Percentiles rank a stretch among this genome's conserved stretches.
phyloP scores from a whole-genome alignment of 192 early-diverging fungal genomes.

The Backusella australiensis region DNA sequence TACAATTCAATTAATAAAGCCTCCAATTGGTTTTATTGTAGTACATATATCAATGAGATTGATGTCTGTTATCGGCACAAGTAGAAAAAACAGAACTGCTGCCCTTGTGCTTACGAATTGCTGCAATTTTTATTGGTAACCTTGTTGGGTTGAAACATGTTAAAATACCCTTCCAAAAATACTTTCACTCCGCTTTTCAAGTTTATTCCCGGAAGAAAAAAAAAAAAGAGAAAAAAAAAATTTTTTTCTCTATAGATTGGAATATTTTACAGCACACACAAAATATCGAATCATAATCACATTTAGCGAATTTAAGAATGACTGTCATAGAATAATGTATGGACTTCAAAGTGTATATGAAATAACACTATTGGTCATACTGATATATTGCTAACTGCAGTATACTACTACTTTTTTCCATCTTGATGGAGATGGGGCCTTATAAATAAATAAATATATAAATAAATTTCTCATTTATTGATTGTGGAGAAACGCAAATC shows the following conservation, averaged over 20 bases:
- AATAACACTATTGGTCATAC: too few relatives aligned
- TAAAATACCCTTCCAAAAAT: not conserved
- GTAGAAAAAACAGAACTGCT: not conserved
- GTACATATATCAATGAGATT: not conserved
- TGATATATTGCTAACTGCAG: too few relatives aligned
- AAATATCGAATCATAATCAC: not conserved
- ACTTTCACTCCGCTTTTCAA: not conserved
- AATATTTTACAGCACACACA: not conserved
- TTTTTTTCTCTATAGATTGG: not conserved
- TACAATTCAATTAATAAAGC: not conserved
- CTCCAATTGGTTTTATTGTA: not conserved
- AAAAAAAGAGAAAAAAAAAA: not conserved
- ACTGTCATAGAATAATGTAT: too few relatives aligned
- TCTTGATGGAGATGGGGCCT: not conserved
- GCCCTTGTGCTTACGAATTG: not conserved
- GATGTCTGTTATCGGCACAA: not conserved
- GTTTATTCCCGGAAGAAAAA: not conserved
- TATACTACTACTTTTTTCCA: not conserved
- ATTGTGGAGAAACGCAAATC: constrained; percentile 2
- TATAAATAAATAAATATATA: not conserved
- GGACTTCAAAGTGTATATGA: too few relatives aligned
- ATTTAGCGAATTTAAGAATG: too few relatives aligned
- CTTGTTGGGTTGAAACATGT: not conserved
- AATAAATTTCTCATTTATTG: constrained; percentile 1
- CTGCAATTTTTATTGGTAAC: not conserved